Evolutionary conservation across 2,329 filamentous ascomycete species (phyloP), one percentile per base, ranked within the genome.

Genomic region (Trichoderma oligosporum): DNA sequence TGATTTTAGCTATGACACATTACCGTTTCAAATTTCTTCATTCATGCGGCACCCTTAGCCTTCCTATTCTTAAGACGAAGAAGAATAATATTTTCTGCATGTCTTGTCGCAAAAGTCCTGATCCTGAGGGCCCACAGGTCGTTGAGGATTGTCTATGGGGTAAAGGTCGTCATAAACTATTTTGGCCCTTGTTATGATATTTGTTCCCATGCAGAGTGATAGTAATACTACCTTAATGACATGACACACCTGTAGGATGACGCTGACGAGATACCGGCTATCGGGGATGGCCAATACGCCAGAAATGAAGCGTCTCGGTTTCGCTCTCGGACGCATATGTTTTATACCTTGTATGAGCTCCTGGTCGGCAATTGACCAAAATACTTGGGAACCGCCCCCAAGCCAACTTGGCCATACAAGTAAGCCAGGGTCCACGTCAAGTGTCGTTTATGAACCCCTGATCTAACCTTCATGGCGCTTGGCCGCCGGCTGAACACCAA

Each of bases 341-440:
- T 56, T 35, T 53, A 14, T 22, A n/a, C 14, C 18, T 36, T 25
- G 33, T 20, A 24, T 38, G 44, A 48, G 44, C 51, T 42, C 57
- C 38, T 54, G 47, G 56, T 54, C 56, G 56, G 56, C 47, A 58
- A 31, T 49, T 58, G 39, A 35, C 52, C 49, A 18, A 55, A 55
- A 56, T 36, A 55, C 29, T 36, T 45, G 27, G 49, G 47, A 57
- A 38, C 33, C 29, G 41, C 44, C 35, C 55, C 29, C 56, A 48
- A 44, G 33, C 42, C 22, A 31, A 12, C 31, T 25, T 47, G 51
- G 42, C 42, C 42, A n/a, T n/a, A n/a, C n/a, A n/a, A n/a, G 44
- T 47, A 56, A 58, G 29, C 56, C 51, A 35, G 56, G 52, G 33
- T 54, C 57, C 57, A 59, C 57, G 57, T 56, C 57, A 59, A 59